phyloP scores from a whole-genome alignment of 257 asterid genomes.

The Primulina tabacum region DNA sequence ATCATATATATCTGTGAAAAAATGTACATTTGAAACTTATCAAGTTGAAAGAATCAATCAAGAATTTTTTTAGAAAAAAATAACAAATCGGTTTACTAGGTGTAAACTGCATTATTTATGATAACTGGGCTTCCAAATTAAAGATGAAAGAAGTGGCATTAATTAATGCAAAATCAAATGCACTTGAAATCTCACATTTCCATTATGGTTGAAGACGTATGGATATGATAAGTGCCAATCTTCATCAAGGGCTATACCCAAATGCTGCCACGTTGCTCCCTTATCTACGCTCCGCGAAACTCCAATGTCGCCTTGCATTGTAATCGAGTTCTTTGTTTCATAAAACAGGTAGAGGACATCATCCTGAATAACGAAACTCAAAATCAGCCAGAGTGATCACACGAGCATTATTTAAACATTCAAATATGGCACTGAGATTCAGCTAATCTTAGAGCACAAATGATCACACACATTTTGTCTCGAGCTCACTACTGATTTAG shows the following conservation, averaged over 20 bases:
- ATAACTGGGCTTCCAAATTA: background rate
- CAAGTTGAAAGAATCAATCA: background rate
- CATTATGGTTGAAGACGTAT: constrained; percentile 71
- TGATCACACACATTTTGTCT: background rate
- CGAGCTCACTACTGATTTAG: background rate
- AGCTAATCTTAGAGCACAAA: background rate
- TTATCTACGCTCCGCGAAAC: constrained; percentile 76
- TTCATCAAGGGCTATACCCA: constrained; percentile 88
- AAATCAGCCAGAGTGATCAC: constrained; percentile 23
- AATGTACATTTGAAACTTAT: background rate
- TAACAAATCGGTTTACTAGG: background rate
- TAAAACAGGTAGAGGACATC: constrained; percentile 68
- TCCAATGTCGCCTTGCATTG: constrained; percentile 95
- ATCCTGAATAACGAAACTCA: constrained; percentile 49
- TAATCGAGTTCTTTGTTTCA: constrained; percentile 77
- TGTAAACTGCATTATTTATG: too few species aligned
- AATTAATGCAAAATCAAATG: background rate
- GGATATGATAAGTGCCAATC: constrained; percentile 99
- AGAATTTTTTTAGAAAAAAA: too few species aligned
- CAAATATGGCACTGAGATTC: background rate
- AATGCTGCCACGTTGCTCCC: constrained; percentile 90
- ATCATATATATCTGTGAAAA: constrained; percentile 78
- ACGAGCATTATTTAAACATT: background rate
- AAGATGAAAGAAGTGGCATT: background rate
- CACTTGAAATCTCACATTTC: constrained; percentile 56